A percentile compares a stretch with the other conserved stretches of the same genome.
phyloP scores from a whole-genome alignment of 1,284 basidiomycete species.

The Ceratobasidium sp. region DNA sequence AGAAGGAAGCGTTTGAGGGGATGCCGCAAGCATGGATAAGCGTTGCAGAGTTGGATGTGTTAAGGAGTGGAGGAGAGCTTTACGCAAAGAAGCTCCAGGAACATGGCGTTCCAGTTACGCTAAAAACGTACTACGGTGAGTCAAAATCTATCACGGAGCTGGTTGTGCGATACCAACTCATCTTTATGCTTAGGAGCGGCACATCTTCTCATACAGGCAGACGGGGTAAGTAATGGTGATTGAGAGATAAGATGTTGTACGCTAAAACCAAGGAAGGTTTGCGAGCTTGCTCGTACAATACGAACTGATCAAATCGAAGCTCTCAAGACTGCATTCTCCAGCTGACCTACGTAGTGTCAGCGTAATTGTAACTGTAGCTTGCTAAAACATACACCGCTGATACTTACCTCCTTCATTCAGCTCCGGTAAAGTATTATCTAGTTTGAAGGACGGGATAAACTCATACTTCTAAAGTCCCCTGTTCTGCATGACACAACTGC shows the following conservation, averaged over 20 bases:
- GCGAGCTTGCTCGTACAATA: conserved; percentile 35
- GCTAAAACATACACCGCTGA: too few species aligned
- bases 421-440: too few species aligned
- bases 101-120: conserved; percentile 68
- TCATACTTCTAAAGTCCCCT: too few species aligned
- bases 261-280: neutral
- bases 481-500: too few species aligned
- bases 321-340: neutral
- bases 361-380: too few species aligned
- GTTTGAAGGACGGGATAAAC: too few species aligned
- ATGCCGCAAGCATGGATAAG: conserved; percentile 64
- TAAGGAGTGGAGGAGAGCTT: conserved; percentile 74
- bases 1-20: conserved; percentile 63
- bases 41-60: conserved; percentile 69
- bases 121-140: conserved; percentile 54
- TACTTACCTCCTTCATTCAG: too few species aligned
- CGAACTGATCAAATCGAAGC: neutral
- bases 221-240: neutral
- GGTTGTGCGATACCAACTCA: too few species aligned
- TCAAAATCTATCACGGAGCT: neutral
- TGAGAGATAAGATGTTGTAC: neutral
- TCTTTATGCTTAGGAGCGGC: neutral
- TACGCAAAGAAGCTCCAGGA: conserved; percentile 72
- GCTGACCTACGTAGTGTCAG: neutral
- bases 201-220: conserved; percentile 25